A percentile compares a stretch with the other conserved stretches of the same genome.
phyloP scores from a whole-genome alignment of 148 eudicot species.

The Talinum fruticosum region DNA sequence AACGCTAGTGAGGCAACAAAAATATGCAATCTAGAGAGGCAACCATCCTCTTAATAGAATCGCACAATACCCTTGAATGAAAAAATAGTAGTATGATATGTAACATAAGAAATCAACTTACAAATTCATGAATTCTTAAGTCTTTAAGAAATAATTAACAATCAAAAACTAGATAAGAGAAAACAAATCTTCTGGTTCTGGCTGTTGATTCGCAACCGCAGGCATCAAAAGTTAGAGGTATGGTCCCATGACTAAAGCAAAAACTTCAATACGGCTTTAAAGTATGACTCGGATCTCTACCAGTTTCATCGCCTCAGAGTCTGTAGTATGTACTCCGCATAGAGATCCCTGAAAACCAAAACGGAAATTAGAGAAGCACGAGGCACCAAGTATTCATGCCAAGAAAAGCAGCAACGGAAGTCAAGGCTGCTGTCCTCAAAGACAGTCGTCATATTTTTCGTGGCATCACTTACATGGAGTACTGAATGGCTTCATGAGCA shows the following conservation, averaged over 20 bases:
- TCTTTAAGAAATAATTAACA: background rate
- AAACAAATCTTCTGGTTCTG: background rate
- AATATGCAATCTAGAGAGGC: too few species aligned
- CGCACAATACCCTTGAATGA: background rate
- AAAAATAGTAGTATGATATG: background rate
- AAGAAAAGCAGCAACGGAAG: background rate
- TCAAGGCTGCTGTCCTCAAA: too few species aligned
- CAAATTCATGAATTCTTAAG: background rate
- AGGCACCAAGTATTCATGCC: background rate
- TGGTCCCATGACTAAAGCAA: background rate
- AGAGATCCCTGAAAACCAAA: slow-evolving; percentile 48
- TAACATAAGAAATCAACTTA: slow-evolving; percentile 6
- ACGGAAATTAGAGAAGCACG: background rate
- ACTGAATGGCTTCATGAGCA: slow-evolving; percentile 30
- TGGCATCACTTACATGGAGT: slow-evolving; percentile 25
- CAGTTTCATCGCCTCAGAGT: slow-evolving; percentile 44
- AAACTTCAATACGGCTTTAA: background rate
- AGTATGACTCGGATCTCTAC: background rate
- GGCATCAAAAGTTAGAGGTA: background rate
- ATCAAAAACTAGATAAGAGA: background rate
- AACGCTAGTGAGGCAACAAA: too few species aligned
- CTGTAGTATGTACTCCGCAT: slow-evolving; percentile 59
- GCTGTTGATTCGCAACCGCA: background rate
- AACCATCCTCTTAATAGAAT: too few species aligned
- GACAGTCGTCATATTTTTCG: too few species aligned